Evolutionary conservation across 208 protist species (phyloP), one percentile per base, ranked within the genome.

Genomic region (Crithidia fasciculata): DNA sequence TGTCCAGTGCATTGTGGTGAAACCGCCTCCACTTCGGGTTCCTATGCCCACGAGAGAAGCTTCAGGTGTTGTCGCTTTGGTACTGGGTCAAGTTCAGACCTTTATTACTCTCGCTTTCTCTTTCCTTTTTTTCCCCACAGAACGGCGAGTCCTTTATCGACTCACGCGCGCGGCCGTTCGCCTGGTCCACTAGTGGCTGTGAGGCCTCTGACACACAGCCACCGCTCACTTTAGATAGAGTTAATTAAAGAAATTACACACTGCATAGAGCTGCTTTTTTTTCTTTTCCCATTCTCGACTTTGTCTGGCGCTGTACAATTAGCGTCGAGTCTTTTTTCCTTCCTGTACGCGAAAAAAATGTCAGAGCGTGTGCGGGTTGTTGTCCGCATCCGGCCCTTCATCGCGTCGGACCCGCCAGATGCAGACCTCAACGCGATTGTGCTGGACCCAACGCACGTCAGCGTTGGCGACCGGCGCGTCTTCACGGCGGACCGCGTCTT

Each of bases 401-500:
- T 86, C 57, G 45, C 74, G 19, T 82, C 82, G 19, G 87, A 88
- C 55, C 81, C 84, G 0, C 62, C 74, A 0, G 79, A 86, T 77
- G 74, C 76, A 7, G 67, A 89, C 66, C 67, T 86, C 4, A 81
- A 75, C 40, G 72, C 73, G 7, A 40, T 91, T 12, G 72, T 80
- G 16, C 41, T 93, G 36, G 85, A 92, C 60, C 47, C 74, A 18
- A 74, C 70, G 13, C 94, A 96, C 72, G 74, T 98, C 13, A 82
- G 91, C 12, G 81, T 98, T 16, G 87, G 87, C 62, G 72, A 85
- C 18, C 76, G 77, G 58, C 86, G 88, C 54, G 84, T 94, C 16
- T 98, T 97, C 64, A 81, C 78, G 8, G 96, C 96, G 18, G 97
- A 98, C 76, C 83, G 82, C 40, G 93, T 98, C 0, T 98, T 90